Evolutionary conservation across 2,329 filamentous ascomycete species (phyloP), one percentile per base, ranked within the genome.

Genomic region (Aspergillus aculeatus): DNA sequence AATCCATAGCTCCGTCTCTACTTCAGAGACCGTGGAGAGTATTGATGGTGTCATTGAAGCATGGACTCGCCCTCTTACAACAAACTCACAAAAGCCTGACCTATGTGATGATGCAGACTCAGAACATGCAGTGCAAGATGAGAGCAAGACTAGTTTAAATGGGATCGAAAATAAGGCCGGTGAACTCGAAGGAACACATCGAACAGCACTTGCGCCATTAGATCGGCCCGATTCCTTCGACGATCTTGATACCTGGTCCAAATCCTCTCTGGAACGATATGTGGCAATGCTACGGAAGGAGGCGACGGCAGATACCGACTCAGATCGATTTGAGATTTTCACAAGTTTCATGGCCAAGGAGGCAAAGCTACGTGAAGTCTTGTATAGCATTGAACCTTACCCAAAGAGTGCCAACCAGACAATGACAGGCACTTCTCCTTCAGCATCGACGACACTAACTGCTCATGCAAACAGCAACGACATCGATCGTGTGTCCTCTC

Each of bases 171-270:
- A 16, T 21, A 35, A 44, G 19, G 12, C 50, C 5, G 57, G 31
- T 24, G 61, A 64, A 50, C 6, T 41, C 7, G 48, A 21, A 19
- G 32, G 26, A 38, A 57, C 19, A 55, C 52, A 21, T 24, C 64
- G 16, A 62, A 57, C 53, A 44, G 31, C 29, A 31, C 57, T 56
- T 29, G 48, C 50, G n/a, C 57, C 63, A 7, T 51, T 63, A 16
- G 71, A 67, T 44, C 47, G 57, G 59, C 75, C 54, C 23, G 78
- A 84, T 63, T 80, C 81, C 5, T 80, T 80, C 59, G 78, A 76
- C 24, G 83, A 84, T 63, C 73, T 86, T n/a, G 81, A 84, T 61
- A 80, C 82, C 2, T 85, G 83, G 81, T 85, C 81, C 63, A 81
- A 79, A 64, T 81, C 82, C 2, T 85, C 83, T 26, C 68, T 86